Conservation (phyloP, 495 filamentous ascomycete genomes). For the Oleoguttula mirabilis region DNA sequence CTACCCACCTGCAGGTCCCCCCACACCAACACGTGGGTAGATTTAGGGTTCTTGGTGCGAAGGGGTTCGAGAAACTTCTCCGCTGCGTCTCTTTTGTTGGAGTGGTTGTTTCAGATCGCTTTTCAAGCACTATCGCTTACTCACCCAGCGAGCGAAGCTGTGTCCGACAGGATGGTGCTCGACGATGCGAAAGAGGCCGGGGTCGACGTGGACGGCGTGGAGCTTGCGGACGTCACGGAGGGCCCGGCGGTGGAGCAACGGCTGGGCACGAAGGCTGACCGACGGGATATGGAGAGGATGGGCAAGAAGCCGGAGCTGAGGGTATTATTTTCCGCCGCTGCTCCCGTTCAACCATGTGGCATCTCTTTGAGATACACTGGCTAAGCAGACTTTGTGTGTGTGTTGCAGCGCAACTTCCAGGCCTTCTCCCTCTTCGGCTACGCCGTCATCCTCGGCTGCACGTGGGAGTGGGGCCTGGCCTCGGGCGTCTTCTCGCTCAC, state of each 20-base stretch:
- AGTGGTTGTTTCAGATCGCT: too few relatives aligned
- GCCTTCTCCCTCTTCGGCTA: slow-evolving; percentile 5
- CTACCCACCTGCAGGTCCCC: too few relatives aligned
- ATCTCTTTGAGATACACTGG: neutral
- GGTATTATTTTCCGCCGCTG: too few relatives aligned
- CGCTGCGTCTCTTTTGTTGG: too few relatives aligned
- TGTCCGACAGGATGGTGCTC: neutral
- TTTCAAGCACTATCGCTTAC: too few relatives aligned
- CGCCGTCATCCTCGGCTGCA: slow-evolving; percentile 1
- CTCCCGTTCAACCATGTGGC: neutral
- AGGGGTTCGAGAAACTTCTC: too few relatives aligned
- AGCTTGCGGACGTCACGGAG: neutral
- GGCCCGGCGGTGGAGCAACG: neutral
- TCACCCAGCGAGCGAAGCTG: too few relatives aligned
- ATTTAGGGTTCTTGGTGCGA: too few relatives aligned
- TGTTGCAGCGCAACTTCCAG: slow-evolving; percentile 25
- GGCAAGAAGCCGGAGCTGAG: slow-evolving; percentile 14
- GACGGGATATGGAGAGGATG: slow-evolving; percentile 8
- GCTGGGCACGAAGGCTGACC: slow-evolving; percentile 5
- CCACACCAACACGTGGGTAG: too few relatives aligned
- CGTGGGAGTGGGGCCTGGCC: neutral
- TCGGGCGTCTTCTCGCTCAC: neutral
- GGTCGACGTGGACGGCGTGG: neutral
- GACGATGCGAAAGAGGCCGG: neutral
- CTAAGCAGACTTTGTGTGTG: too few relatives aligned